These are phyloP conservation scores for Chlorella sorokiniana DNA, from an alignment of 139 green algal species.

Conservation along the genomic window DNA sequence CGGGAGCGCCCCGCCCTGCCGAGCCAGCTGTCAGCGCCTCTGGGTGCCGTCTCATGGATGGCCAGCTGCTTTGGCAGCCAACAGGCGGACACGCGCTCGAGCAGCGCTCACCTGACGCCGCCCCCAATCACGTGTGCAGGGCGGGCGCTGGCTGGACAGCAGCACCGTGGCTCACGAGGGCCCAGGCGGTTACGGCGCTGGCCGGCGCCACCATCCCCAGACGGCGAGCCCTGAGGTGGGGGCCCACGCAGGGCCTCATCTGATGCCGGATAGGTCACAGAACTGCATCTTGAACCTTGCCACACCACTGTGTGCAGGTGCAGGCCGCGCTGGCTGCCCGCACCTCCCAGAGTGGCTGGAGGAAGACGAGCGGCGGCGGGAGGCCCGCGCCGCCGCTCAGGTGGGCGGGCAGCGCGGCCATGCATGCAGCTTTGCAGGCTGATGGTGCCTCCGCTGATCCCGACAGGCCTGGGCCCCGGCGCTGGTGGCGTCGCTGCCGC, in stretches of 20 bases:
- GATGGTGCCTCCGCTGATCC: not conserved
- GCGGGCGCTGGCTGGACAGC: constrained; percentile 16
- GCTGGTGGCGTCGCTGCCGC: not conserved
- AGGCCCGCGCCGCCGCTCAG: constrained; percentile 15
- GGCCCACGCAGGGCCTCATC: too few species aligned
- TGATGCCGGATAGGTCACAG: not conserved
- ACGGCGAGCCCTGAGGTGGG: not conserved
- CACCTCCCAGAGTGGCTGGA: not conserved
- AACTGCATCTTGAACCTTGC: not conserved
- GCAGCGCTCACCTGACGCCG: too few species aligned
- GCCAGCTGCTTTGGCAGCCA: not conserved
- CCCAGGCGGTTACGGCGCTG: not conserved
- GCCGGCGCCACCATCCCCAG: not conserved
- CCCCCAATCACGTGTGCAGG: not conserved
- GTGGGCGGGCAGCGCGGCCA: not conserved
- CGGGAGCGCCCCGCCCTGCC: too few species aligned
- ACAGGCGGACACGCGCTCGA: not conserved
- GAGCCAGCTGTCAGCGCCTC: too few species aligned
- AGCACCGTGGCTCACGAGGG: constrained; percentile 21
- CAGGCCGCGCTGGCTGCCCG: not conserved
- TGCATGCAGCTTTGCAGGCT: not conserved
- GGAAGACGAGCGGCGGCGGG: constrained; percentile 11
- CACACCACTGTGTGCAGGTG: not conserved
- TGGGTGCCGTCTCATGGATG: too few species aligned
- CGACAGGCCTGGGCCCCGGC: not conserved